Evolutionary conservation across 352 stramenopile genomes (phyloP), one percentile per base, ranked within the genome.

Genomic region (Bremia lactucae): DNA sequence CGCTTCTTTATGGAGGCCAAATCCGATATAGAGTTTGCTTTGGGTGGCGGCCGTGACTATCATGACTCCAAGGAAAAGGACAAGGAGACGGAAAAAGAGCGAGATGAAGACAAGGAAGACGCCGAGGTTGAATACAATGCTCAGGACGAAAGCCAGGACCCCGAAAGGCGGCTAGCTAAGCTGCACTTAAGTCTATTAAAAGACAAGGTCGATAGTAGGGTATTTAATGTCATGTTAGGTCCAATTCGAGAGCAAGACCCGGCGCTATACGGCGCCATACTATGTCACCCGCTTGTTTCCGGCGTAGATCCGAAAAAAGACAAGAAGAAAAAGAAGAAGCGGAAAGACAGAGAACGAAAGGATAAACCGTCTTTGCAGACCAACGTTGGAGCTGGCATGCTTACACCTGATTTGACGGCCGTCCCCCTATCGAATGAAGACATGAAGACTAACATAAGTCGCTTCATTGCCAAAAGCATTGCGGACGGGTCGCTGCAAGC

Each of bases 1-100:
- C 62, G 81, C 1, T 93, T 93, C 54, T 93, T 93, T 42, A 90
- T 93, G 78, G 81, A 93, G 45, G 76, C 78, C 42, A 93, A 91
- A 46, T 90, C 78, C 16, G 81, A 93, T 42, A 93, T 93, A 43
- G 80, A 93, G 45, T 93, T 93, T 62, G 77, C 77, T 8, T 51
- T 90, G 6, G 78, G 80, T 24, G 70, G 76, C 14, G 72, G 66
- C 1, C 62, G 73, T 5, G 75, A 87, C 20, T 80, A 80, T 37
- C 70, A 75, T 15, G 78, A 89, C 28, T 35, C 54, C 7, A 83
- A 81, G 25, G 74, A 87, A 24, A 78, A 78, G 19, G 72, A 84
- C 20, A 78, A 74, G 34, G 80, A 87, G 24, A 51, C 52, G 2
- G 72, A 87, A 24, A 71, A 51, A 13, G 71, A 88, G 34, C 52